Evolutionary conservation across 331 rosid species (phyloP).

Genomic region (Stylosanthes scabra): DNA sequence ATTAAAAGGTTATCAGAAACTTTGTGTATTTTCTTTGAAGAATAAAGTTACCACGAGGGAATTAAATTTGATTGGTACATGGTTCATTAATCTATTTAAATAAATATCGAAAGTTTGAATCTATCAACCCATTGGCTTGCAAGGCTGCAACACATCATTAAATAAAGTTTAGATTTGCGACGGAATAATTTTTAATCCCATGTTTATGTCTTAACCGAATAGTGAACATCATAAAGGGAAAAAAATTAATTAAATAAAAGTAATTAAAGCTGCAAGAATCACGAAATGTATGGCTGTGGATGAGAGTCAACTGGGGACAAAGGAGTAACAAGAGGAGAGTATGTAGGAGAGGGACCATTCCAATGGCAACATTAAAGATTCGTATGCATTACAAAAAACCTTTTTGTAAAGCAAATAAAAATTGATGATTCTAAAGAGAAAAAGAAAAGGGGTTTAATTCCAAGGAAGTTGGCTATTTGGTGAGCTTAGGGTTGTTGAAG

Average conservation of each 20-base stretch:
- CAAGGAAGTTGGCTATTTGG: slow-evolving; percentile 41
- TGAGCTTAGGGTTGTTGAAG: slow-evolving; percentile 26
- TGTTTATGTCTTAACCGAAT: neutral
- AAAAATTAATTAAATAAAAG: too few species aligned
- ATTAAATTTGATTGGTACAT: too few species aligned
- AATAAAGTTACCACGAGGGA: neutral
- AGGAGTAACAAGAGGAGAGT: slow-evolving; percentile 30
- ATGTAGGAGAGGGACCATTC: slow-evolving; percentile 26
- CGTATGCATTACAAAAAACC: slow-evolving; percentile 50
- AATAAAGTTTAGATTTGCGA: too few species aligned
- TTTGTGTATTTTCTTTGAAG: neutral
- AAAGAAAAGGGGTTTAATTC: slow-evolving; percentile 39
- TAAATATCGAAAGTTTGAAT: too few species aligned
- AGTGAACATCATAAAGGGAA: too few species aligned
- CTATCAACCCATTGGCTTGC: too few species aligned
- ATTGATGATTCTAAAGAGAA: slow-evolving; percentile 47
- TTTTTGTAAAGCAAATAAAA: slow-evolving; percentile 43
- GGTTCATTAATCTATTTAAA: too few species aligned
- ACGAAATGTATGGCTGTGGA: slow-evolving; percentile 3
- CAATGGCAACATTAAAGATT: slow-evolving; percentile 36
- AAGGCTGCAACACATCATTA: too few species aligned
- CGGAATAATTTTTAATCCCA: too few species aligned
- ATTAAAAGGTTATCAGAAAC: neutral
- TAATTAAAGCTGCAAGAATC: slow-evolving; percentile 5
- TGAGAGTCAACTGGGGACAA: slow-evolving; percentile 43